A percentile compares a stretch with the other conserved stretches of the same genome.
These are phyloP conservation scores for Exserohilum turcica DNA, from an alignment of 2,329 filamentous ascomycete species.

Conservation along the genomic window DNA sequence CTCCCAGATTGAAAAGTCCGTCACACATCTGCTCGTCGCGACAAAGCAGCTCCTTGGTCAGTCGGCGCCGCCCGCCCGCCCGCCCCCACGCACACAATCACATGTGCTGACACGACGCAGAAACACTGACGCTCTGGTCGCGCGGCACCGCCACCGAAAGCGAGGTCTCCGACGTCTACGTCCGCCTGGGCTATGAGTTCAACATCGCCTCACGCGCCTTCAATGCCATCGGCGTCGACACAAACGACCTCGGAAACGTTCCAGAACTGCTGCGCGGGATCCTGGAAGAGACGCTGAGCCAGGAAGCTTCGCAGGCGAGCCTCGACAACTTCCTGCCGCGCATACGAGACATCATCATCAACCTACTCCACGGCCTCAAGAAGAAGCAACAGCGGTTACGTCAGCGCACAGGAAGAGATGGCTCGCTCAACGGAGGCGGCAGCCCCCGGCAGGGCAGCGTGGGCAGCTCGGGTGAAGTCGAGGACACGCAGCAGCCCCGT, in stretches of 20 bases:
- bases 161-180: slow-evolving; percentile 97
- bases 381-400: slow-evolving; percentile 91
- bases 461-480: slow-evolving; percentile 39
- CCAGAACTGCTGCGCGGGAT: slow-evolving; percentile 89
- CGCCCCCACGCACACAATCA: slow-evolving; percentile 1
- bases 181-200: slow-evolving; percentile 96
- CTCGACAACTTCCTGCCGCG: slow-evolving; percentile 90
- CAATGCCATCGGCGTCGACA: slow-evolving; percentile 95
- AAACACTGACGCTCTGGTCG: slow-evolving; percentile 98
- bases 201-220: slow-evolving; percentile 98
- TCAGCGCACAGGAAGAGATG: slow-evolving; percentile 59
- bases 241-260: slow-evolving; percentile 89
- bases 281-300: slow-evolving; percentile 92
- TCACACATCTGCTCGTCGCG: slow-evolving; percentile 87
- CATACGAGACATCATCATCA: slow-evolving; percentile 98
- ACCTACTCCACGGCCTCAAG: slow-evolving; percentile 92
- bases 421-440: slow-evolving; percentile 46
- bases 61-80: slow-evolving; percentile 17
- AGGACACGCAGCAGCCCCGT: slow-evolving; percentile 50
- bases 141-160: slow-evolving; percentile 88
- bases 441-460: slow-evolving; percentile 49
- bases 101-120: slow-evolving; percentile 46
- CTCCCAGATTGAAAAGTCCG: slow-evolving; percentile 98
- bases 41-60: slow-evolving; percentile 84
- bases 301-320: slow-evolving; percentile 92